Percentiles rank a stretch among this genome's conserved stretches.
Evolutionary conservation across 495 filamentous ascomycete genomes (phyloP).

Genomic region (Cercophora newfieldiana): DNA sequence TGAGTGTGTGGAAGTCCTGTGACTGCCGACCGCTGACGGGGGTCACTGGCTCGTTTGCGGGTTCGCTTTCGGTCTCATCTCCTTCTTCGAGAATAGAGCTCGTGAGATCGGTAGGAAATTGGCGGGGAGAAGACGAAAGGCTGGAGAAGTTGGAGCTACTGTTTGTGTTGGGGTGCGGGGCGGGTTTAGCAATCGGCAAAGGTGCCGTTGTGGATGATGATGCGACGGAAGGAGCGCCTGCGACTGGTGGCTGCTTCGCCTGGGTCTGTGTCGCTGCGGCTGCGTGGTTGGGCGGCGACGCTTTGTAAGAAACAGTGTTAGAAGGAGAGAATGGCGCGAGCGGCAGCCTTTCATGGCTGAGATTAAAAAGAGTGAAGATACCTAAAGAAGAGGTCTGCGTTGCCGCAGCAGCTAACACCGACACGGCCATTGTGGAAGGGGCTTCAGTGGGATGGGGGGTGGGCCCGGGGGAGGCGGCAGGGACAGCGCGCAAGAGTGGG

Average conservation of each 20-base stretch:
- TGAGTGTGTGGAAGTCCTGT: conserved; percentile 48
- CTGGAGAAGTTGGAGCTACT: conserved; percentile 26
- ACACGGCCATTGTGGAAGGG: conserved; percentile 32
- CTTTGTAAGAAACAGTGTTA: conserved; percentile 8
- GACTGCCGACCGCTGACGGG: conserved; percentile 52
- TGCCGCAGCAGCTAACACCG: conserved; percentile 34
- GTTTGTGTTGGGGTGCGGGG: conserved; percentile 3
- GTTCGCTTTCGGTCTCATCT: conserved; percentile 51
- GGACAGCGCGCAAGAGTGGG: conserved; percentile 7
- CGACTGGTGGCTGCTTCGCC: background rate
- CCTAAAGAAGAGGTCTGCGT: conserved; percentile 35
- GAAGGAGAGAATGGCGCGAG: conserved; percentile 16
- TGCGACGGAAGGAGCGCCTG: background rate
- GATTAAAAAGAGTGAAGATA: conserved; percentile 31
- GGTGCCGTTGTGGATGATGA: conserved; percentile 6
- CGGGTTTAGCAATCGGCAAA: conserved; percentile 7
- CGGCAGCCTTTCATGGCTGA: conserved; percentile 21
- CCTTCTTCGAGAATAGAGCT: conserved; percentile 49
- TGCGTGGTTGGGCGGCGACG: background rate
- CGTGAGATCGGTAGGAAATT: conserved; percentile 44
- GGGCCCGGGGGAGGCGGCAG: conserved; percentile 21
- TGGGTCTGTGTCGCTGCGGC: background rate
- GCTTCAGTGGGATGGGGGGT: conserved; percentile 11
- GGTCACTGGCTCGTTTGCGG: conserved; percentile 49
- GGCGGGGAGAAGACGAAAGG: conserved; percentile 37